These are phyloP conservation scores for Trichophyton rubrum DNA, from an alignment of 2,329 filamentous ascomycete genomes.

Conservation along the genomic window DNA sequence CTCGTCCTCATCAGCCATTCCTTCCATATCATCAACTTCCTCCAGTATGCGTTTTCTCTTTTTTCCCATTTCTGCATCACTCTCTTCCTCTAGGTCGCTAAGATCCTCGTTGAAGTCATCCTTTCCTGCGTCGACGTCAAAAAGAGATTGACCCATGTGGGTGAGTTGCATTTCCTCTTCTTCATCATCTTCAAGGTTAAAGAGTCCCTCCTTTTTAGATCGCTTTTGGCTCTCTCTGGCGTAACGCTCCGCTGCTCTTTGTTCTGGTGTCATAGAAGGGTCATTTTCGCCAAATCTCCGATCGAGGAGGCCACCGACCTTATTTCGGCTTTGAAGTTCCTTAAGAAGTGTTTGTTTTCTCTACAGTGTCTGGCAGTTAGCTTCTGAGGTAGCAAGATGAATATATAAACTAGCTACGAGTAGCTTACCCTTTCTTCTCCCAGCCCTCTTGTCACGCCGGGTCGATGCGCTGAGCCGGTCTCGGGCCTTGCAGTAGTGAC, in stretches of 20 bases:
- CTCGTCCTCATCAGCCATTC: constrained; percentile 35
- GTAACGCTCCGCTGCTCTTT: constrained; percentile 83
- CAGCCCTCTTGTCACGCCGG: constrained; percentile 69
- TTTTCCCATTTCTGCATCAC: constrained; percentile 41
- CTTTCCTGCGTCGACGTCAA: constrained; percentile 42
- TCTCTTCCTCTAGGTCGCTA: constrained; percentile 44
- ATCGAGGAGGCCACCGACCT: constrained; percentile 84
- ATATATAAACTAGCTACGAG: constrained; percentile 6
- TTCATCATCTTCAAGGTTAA: constrained; percentile 80
- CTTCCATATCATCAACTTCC: constrained; percentile 33
- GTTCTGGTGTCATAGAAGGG: constrained; percentile 82
- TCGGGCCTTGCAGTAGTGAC: constrained; percentile 53
- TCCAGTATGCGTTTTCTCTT: constrained; percentile 40
- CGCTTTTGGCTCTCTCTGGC: constrained; percentile 71
- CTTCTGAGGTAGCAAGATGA: constrained; percentile 1
- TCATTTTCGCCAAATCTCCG: constrained; percentile 93
- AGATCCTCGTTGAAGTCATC: constrained; percentile 74
- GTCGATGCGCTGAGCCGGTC: constrained; percentile 52
- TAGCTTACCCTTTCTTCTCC: constrained; percentile 64
- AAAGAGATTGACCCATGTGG: constrained; percentile 66
- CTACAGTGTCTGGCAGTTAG: constrained; percentile 28
- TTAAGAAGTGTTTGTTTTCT: constrained; percentile 72
- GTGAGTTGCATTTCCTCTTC: constrained; percentile 60
- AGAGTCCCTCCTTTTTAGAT: constrained; percentile 65
- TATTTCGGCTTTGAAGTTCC: constrained; percentile 79